Base-by-base conservation (phyloP, 2,329 filamentous ascomycete genomes). In the Acrocalymma vagum region DNA sequence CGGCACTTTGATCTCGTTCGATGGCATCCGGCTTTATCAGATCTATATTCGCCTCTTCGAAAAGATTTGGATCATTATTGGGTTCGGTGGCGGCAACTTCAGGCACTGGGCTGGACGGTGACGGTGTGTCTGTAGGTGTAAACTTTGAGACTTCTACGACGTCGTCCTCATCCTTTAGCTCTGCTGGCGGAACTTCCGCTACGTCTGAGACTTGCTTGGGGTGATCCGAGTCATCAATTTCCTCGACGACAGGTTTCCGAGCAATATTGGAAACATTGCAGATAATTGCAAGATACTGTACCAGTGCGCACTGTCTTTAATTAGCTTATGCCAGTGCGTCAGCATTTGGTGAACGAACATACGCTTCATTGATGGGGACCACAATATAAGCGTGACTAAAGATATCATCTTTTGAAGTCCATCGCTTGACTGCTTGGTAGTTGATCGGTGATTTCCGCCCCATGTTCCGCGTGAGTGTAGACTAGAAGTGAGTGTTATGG, bases 401-500 rank as follows among this genome's bases (percentile, higher is more conserved):
- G 7, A 99, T 72, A 62, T 99, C 89, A 15, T 93, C 79, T 55
- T 85, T 90, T 22, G 87, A 79, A 1, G 94, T 97, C 94, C 94
- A 99, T 28, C 84, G 82, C 65, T 87, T 84, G 40, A 99, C 92
- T 4, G 84, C 87, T 17, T 88, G 83, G 62, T 96, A 96, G 58
- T 95, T 91, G 70, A 95, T 87, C n/a, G n/a, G n/a, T 32, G 46
- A 74, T 69, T 54, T 71, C 74, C 55, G 51, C 9, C 23, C 82
- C n/a, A n/a, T n/a, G 78, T 83, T 85, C 13, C 50, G 49, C 0
- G 60, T 89, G 29, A 97, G 78, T 31, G 85, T 86, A 14, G 86
- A 83, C 62, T 88, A 97, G 70, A 97, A 96, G 70, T 90, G 96
- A 0, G 90, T 94, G 65, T 92, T 97, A 75, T 95, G 93, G 55